phyloP scores from a whole-genome alignment of 768 basidiomycete genomes.

The Flagelloscypha sp. region DNA sequence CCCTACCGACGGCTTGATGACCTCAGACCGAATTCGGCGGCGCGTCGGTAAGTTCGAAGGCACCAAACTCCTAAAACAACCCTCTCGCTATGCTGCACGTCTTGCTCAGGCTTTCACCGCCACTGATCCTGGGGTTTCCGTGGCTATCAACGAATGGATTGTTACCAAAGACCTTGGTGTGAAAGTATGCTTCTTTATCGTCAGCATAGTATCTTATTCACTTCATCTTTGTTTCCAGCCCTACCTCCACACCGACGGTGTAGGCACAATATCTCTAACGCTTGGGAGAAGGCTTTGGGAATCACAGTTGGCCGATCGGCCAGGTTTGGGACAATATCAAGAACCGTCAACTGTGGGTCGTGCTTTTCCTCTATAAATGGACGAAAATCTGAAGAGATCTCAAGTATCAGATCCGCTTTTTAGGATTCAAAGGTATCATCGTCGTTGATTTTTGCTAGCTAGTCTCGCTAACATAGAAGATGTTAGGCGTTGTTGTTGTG shows the following conservation, averaged over 20 bases:
- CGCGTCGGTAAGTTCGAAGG: conserved; percentile 62
- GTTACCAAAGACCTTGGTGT: conserved; percentile 48
- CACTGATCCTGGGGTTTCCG: conserved; percentile 65
- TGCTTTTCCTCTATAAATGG: background rate
- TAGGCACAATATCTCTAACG: conserved; percentile 64
- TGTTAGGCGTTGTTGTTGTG: conserved; percentile 65
- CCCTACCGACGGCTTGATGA: conserved; percentile 34
- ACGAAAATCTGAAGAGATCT: conserved; percentile 1
- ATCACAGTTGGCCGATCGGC: conserved; percentile 38
- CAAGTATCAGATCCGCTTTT: conserved; percentile 73
- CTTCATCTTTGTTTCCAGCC: too few species aligned
- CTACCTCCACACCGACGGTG: conserved; percentile 65
- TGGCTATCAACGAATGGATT: conserved; percentile 53
- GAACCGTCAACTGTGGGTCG: conserved; percentile 57
- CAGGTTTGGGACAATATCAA: conserved; percentile 24
- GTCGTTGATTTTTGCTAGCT: too few species aligned
- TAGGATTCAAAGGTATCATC: conserved; percentile 83
- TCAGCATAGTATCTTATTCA: too few species aligned
- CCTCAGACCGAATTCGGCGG: conserved; percentile 50
- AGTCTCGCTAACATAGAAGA: too few species aligned
- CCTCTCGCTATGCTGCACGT: conserved; percentile 79
- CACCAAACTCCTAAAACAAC: conserved; percentile 36
- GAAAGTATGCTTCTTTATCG: too few species aligned
- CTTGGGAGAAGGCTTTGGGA: conserved; percentile 56
- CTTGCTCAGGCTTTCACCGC: conserved; percentile 80